Base-by-base conservation (phyloP, 139 green algal species). In the Monoraphidium neglectum region DNA sequence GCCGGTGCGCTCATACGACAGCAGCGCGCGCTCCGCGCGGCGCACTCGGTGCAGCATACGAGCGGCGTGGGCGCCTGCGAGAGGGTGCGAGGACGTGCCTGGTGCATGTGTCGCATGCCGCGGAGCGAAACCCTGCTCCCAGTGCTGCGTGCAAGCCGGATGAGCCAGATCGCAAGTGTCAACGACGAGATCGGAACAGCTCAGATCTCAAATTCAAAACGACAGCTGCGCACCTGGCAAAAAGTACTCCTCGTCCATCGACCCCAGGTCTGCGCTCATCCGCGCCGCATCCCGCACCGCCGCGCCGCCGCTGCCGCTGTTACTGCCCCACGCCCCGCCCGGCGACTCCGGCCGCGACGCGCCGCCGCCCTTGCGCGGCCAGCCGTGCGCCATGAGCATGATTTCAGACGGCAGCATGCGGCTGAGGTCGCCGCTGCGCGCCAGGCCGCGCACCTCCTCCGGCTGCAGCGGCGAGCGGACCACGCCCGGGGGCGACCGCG, bases 371-470 rank as follows among this genome's bases (percentile, higher is more conserved):
- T 85, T 85, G 32, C 87, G 83, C 23, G 87, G 88, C 91, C 92
- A 93, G 1, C 93, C 93, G 23, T 90, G 86, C 1, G 93, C 94
- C 70, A 98, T 79, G 54, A 98, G 83, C 40, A 89, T 86, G 56
- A 91, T 90, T 73, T 98, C 94, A 32, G 82, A 80, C 6, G 94
- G 94, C 65, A 97, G 86, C 91, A 97, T 97, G 74, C 90, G 88
- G 8, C 85, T 93, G 15, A 98, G 79, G 59, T 97, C 94, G 16
- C 85, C 86, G 15, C 88, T 56, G 78, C 91, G 82, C 2, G 88
- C 83, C 37, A 96, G 73, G 18, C 91, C 90, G 0, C 80, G 36
- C 5, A 93, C 94, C 83, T 98, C 92, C 79, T 97, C 92, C 0
- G 93, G 92, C 77, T 92, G 84, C 68, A 95, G 76, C 15, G 90